These are phyloP conservation scores for Alliaria petiolata DNA, from an alignment of 345 rosid genomes.

Conservation along the genomic window DNA sequence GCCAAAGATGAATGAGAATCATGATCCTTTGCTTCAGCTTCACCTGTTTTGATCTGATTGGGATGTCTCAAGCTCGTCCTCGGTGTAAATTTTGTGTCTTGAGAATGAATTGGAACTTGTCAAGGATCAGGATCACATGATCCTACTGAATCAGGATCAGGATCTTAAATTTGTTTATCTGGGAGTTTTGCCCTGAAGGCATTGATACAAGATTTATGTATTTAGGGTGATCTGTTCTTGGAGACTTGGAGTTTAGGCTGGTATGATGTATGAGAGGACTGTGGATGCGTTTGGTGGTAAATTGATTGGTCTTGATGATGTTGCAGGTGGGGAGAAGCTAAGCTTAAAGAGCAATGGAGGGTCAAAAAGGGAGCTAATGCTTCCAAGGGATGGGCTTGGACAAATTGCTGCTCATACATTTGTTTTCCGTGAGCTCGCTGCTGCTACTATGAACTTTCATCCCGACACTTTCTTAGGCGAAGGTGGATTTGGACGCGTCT, in stretches of 20 bases:
- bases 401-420: constrained; percentile 89
- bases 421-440: constrained; percentile 84
- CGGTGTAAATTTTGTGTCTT: constrained; percentile 13
- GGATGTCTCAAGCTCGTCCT: neutral
- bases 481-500: constrained; percentile 97
- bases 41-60: constrained; percentile 35
- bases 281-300: neutral
- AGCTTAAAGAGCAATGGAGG: constrained; percentile 63
- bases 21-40: constrained; percentile 39
- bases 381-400: constrained; percentile 54
- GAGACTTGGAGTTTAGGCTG: too few relatives aligned
- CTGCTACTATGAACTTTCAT: constrained; percentile 86
- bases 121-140: constrained; percentile 24
- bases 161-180: constrained; percentile 23
- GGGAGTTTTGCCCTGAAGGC: neutral
- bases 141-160: constrained; percentile 9
- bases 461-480: constrained; percentile 91
- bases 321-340: constrained; percentile 73
- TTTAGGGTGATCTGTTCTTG: too few relatives aligned
- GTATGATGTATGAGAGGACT: neutral
- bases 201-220: neutral
- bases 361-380: constrained; percentile 54
- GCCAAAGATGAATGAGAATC: neutral
- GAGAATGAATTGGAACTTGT: neutral
- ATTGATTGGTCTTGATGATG: constrained; percentile 26